Conservation (phyloP, 2,329 filamentous ascomycete species). For the Arachnopeziza araneosa region DNA sequence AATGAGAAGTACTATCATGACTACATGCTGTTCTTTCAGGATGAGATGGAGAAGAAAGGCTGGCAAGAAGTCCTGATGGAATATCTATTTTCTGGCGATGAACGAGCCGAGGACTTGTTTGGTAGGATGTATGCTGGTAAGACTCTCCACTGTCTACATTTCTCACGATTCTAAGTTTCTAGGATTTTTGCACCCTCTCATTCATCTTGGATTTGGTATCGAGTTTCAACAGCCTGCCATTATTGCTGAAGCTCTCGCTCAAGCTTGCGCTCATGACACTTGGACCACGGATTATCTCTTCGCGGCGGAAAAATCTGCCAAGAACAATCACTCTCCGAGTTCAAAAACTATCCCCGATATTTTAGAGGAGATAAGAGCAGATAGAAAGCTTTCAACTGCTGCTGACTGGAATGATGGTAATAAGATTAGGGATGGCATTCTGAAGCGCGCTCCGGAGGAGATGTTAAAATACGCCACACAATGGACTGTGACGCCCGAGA, state of each 20-base stretch:
- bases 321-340: conserved; percentile 23
- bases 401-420: conserved; percentile 50
- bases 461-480: conserved; percentile 56
- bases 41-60: conserved; percentile 59
- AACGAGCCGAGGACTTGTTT: conserved; percentile 63
- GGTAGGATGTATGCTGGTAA: conserved; percentile 14
- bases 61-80: conserved; percentile 58
- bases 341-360: conserved; percentile 50
- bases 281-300: conserved; percentile 51
- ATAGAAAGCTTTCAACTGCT: conserved; percentile 52
- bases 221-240: conserved; percentile 80
- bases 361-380: conserved; percentile 50
- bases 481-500: conserved; percentile 50
- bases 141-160: not conserved
- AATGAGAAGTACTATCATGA: conserved; percentile 62
- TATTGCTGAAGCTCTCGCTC: conserved; percentile 72
- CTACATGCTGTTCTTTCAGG: conserved; percentile 71
- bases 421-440: conserved; percentile 63
- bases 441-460: conserved; percentile 56
- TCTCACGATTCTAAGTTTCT: conserved; percentile 8
- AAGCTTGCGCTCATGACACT: conserved; percentile 63
- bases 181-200: conserved; percentile 73
- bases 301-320: conserved; percentile 43
- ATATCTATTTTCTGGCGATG: conserved; percentile 63
- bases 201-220: conserved; percentile 79